Percentiles rank a stretch among this genome's conserved stretches.
phyloP scores from a whole-genome alignment of 1,284 basidiomycete genomes.

The Apiotrichum domesticum region DNA sequence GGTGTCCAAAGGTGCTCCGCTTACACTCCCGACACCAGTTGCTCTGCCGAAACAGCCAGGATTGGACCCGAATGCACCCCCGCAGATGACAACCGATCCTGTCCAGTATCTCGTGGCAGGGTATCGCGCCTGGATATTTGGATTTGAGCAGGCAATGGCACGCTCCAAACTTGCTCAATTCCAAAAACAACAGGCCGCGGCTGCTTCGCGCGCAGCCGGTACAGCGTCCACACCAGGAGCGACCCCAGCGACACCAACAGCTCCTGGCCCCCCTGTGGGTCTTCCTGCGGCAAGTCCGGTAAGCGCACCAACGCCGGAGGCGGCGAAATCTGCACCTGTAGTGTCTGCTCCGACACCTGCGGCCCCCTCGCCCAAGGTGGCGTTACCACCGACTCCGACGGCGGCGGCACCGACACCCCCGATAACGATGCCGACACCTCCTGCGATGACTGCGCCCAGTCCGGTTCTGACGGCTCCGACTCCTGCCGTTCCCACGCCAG shows the following conservation, averaged over 20 bases:
- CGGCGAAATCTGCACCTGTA: not conserved
- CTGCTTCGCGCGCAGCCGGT: not conserved
- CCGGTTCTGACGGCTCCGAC: not conserved
- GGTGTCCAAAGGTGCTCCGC: conserved; percentile 21
- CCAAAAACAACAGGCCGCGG: conserved; percentile 11
- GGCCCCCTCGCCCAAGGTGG: not conserved
- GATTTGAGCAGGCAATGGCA: conserved; percentile 37
- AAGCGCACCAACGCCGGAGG: not conserved
- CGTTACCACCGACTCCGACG: not conserved
- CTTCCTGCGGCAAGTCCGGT: not conserved
- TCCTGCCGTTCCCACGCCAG: not conserved
- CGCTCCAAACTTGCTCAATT: conserved; percentile 14
- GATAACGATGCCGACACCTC: not conserved
- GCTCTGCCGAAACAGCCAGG: conserved; percentile 20
- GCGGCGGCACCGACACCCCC: conserved; percentile 1
- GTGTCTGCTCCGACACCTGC: not conserved
- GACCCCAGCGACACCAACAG: conserved; percentile 1
- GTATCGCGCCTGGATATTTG: conserved; percentile 34
- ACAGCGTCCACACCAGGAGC: not conserved
- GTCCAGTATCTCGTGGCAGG: conserved; percentile 31
- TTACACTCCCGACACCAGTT: conserved; percentile 29
- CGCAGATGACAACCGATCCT: conserved; percentile 26
- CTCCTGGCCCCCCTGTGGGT: not conserved
- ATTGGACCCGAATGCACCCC: conserved; percentile 17
- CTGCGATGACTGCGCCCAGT: not conserved